Base-by-base conservation (phyloP, 2,329 filamentous ascomycete genomes). In the Ophiostoma australiae region DNA sequence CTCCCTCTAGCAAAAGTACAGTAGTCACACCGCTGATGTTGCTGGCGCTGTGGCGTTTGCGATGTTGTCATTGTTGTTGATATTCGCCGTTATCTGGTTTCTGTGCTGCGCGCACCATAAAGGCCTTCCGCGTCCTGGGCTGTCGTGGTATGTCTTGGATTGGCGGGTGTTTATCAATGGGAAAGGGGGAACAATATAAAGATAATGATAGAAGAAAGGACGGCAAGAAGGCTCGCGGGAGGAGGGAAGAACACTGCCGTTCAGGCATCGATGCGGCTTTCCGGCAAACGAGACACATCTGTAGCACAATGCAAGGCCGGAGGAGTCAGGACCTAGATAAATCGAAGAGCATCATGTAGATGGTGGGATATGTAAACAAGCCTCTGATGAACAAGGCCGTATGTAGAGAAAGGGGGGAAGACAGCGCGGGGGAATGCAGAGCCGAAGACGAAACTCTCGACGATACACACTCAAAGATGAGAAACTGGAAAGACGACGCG, bases 241-340 rank as follows among this genome's bases (percentile, higher is more conserved):
- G 33, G 31, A 66, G 33, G 31, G 61, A 35, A 33, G 31, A 20
- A 65, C 31, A 37, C 31, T 41, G 8, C 52, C 52, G 52, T n/a
- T 58, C 27, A 27, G n/a, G 35, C 35, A 17, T n/a, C 20, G 35
- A 67, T 27, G 65, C 37, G 39, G 66, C 66, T 67, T 67, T 67
- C 66, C 66, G 66, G 66, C n/a, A 48, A 67, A 48, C 66, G 66
- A 67, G 66, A 67, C 39, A 67, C 66, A 48, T 13, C 23, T 4
- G 63, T 39, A 23, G 11, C 20, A 66, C 33, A 13, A 66, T 39
- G 35, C 20, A 39, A 20, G 33, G 31, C 61, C 61, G 61, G 17
- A 65, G 63, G 20, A 66, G n/a, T 20, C 23, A 63, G 52, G 52
- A 35, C 15, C 27, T 31, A 2, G 58, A 13, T 17, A 8, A 33